These are phyloP conservation scores for Escovopsis weberi DNA, from an alignment of 2,329 filamentous ascomycete genomes.

Conservation along the genomic window DNA sequence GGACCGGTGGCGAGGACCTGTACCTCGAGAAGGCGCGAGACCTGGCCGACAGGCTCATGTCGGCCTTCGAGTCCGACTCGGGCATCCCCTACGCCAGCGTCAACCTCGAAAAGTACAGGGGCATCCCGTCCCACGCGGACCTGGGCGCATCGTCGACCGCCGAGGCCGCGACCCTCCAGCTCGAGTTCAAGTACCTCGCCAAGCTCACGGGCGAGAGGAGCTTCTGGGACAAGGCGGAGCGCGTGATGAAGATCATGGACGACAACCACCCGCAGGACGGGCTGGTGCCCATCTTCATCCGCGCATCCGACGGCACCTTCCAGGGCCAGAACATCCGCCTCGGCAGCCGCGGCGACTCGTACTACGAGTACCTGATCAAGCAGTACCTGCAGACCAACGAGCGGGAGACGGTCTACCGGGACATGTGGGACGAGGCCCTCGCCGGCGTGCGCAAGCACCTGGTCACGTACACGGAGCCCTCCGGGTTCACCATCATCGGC, in stretches of 20 bases:
- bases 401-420: slow-evolving; percentile 70
- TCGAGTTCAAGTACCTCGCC: slow-evolving; percentile 94
- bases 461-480: slow-evolving; percentile 70
- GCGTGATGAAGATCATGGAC: slow-evolving; percentile 83
- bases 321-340: slow-evolving; percentile 74
- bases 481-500: slow-evolving; percentile 75
- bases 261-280: slow-evolving; percentile 66
- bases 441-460: slow-evolving; percentile 81
- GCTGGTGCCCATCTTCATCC: slow-evolving; percentile 82
- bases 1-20: slow-evolving; percentile 67
- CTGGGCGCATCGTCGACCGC: slow-evolving; percentile 84
- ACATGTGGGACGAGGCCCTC: slow-evolving; percentile 86
- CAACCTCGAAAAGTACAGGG: slow-evolving; percentile 63
- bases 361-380: slow-evolving; percentile 98
- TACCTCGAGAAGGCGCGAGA: slow-evolving; percentile 95
- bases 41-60: slow-evolving; percentile 71
- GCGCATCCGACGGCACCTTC: slow-evolving; percentile 65
- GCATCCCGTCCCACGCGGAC: slow-evolving; percentile 70
- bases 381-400: slow-evolving; percentile 90
- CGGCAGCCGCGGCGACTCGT: slow-evolving; percentile 89
- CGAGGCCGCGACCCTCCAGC: slow-evolving; percentile 80
- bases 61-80: slow-evolving; percentile 75
- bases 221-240: slow-evolving; percentile 87
- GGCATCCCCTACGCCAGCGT: slow-evolving; percentile 86
- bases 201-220: slow-evolving; percentile 85